These are phyloP conservation scores for Wickerhamomyces kurtzmanii DNA, from an alignment of 805 yeast species.

Conservation along the genomic window DNA sequence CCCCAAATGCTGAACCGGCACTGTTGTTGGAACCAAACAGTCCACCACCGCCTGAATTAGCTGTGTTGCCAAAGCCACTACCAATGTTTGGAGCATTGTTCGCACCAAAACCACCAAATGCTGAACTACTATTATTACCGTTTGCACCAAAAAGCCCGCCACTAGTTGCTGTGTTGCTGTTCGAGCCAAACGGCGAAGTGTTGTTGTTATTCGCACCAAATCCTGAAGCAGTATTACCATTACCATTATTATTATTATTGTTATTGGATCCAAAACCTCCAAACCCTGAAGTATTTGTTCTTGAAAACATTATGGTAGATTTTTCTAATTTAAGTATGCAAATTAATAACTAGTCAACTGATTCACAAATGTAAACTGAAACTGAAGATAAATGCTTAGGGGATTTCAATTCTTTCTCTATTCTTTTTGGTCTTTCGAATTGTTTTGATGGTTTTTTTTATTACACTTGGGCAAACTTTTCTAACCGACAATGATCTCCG, in stretches of 20 bases:
- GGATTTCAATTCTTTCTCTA: too few relatives aligned
- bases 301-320: slow-evolving; percentile 20
- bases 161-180: too few relatives aligned
- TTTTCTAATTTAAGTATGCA: too few relatives aligned
- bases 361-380: too few relatives aligned
- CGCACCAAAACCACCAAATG: slow-evolving; percentile 11
- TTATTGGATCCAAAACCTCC: slow-evolving; percentile 20
- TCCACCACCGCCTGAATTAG: slow-evolving; percentile 18
- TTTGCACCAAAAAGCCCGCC: slow-evolving; percentile 5
- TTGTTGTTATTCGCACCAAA: slow-evolving; percentile 8
- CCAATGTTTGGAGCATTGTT: slow-evolving; percentile 8
- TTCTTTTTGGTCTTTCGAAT: too few relatives aligned
- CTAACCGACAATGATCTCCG: too few relatives aligned
- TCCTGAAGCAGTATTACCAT: slow-evolving; percentile 9
- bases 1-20: slow-evolving; percentile 10
- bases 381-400: too few relatives aligned
- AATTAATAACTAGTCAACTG: too few relatives aligned
- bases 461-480: too few relatives aligned
- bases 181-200: slow-evolving; percentile 15
- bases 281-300: slow-evolving; percentile 16
- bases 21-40: slow-evolving; percentile 29
- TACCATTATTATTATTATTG: slow-evolving; percentile 9
- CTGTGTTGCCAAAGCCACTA: slow-evolving; percentile 12
- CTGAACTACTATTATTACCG: slow-evolving; percentile 6
- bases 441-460: too few relatives aligned